These are phyloP conservation scores for Hydrangea macrophylla DNA, from an alignment of 148 eudicot genomes.

Conservation along the genomic window DNA sequence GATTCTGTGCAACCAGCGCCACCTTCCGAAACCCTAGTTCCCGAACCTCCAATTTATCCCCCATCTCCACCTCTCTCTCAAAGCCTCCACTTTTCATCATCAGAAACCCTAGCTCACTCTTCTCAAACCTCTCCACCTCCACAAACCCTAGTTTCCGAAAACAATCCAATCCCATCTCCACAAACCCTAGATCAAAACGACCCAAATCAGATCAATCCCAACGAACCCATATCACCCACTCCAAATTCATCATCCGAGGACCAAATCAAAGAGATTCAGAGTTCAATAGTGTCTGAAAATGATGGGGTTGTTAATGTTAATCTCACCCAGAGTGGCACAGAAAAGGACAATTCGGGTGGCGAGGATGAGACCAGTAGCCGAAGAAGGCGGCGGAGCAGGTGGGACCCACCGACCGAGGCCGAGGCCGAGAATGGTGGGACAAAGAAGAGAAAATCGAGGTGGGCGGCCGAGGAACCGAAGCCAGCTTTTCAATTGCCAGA, in stretches of 20 bases:
- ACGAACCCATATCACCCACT: not conserved
- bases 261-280: slow-evolving; percentile 12
- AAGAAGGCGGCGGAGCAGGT: slow-evolving; percentile 25
- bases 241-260: not conserved
- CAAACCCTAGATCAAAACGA: not conserved
- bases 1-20: slow-evolving; percentile 14
- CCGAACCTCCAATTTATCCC: not conserved
- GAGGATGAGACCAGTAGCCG: slow-evolving; percentile 13
- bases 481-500: slow-evolving; percentile 24
- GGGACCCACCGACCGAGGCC: slow-evolving; percentile 23
- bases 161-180: not conserved
- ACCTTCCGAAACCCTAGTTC: slow-evolving; percentile 8
- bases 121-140: not conserved
- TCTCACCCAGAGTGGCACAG: not conserved
- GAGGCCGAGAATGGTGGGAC: slow-evolving; percentile 8
- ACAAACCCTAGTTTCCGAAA: not conserved
- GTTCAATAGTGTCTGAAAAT: not conserved
- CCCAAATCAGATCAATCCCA: not conserved
- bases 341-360: slow-evolving; percentile 7
- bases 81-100: slow-evolving; percentile 5
- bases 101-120: slow-evolving; percentile 9
- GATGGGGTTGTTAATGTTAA: slow-evolving; percentile 1
- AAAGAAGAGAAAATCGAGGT: slow-evolving; percentile 21
- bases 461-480: slow-evolving; percentile 25
- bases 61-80: not conserved